phyloP scores from a whole-genome alignment of 495 filamentous ascomycete species.

The Xylaria sp. region DNA sequence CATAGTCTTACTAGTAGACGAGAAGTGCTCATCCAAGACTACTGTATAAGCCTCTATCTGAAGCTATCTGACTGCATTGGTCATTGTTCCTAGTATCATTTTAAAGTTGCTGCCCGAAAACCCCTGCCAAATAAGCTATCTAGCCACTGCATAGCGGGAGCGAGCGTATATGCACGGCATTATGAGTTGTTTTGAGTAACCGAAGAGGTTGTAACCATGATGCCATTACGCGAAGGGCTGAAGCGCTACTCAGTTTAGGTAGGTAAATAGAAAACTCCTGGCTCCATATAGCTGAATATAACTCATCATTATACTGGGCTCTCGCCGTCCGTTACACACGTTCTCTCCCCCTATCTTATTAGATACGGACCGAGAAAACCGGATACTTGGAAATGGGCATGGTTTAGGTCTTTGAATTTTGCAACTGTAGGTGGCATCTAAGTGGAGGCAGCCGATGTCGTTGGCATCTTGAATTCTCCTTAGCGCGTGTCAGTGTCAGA shows the following conservation, averaged over 20 bases:
- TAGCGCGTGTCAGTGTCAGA: not conserved
- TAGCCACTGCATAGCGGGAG: conserved; percentile 7
- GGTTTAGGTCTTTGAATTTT: not conserved
- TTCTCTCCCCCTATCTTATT: not conserved
- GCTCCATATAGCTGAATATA: not conserved
- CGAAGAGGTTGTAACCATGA: not conserved
- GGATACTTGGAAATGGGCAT: not conserved
- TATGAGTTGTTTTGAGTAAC: conserved; percentile 10
- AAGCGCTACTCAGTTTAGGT: conserved; percentile 12
- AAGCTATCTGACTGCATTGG: conserved; percentile 22
- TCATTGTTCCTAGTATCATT: conserved; percentile 7
- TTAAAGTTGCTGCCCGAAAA: not conserved
- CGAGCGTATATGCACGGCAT: conserved; percentile 11
- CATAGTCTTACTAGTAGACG: conserved; percentile 3
- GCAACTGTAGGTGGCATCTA: not conserved
- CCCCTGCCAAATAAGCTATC: conserved; percentile 8
- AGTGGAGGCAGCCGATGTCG: not conserved
- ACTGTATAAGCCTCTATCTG: conserved; percentile 17
- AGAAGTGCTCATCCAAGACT: conserved; percentile 1
- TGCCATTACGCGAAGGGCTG: not conserved
- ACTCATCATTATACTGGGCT: conserved; percentile 5
- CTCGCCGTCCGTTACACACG: not conserved
- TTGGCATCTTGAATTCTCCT: not conserved
- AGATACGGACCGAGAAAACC: not conserved
- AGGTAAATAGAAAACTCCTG: not conserved